Percentiles rank a stretch among this genome's conserved stretches.
Evolutionary conservation across 495 filamentous ascomycete genomes (phyloP).

Genomic region (Lasiosphaeria hispida): DNA sequence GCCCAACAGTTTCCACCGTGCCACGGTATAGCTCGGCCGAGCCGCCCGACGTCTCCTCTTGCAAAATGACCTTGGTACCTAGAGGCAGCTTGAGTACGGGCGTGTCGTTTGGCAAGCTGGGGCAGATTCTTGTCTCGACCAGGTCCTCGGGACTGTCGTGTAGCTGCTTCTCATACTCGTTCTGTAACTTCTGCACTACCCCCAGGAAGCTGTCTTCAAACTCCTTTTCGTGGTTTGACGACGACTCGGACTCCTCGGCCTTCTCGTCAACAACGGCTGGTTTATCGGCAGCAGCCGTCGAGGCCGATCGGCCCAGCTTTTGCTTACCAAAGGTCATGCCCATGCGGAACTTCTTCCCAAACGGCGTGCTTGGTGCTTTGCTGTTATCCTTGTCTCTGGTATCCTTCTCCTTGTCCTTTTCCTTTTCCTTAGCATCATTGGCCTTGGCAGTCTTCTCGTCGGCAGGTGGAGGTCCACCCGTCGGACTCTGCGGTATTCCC

Average conservation of each 20-base stretch:
- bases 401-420: conserved; percentile 49
- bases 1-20: conserved; percentile 71
- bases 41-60: conserved; percentile 90
- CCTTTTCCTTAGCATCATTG: conserved; percentile 49
- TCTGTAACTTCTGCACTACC: conserved; percentile 71
- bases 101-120: conserved; percentile 79
- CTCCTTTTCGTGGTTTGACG: conserved; percentile 79
- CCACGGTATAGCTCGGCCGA: conserved; percentile 90
- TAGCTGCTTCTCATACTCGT: conserved; percentile 70
- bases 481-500: conserved; percentile 36
- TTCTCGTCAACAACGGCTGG: conserved; percentile 71
- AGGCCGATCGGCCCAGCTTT: conserved; percentile 73
- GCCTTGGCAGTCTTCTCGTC: conserved; percentile 37
- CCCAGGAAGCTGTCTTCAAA: conserved; percentile 82
- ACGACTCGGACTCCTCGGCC: conserved; percentile 57
- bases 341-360: conserved; percentile 86
- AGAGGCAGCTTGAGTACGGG: conserved; percentile 77
- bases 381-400: conserved; percentile 67
- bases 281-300: conserved; percentile 66
- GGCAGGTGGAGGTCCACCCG: conserved; percentile 13
- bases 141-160: conserved; percentile 51
- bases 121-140: conserved; percentile 65
- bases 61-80: conserved; percentile 83
- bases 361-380: conserved; percentile 67
- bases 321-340: conserved; percentile 76